Evolutionary conservation across 768 basidiomycete species (phyloP), one percentile per base, ranked within the genome.

Genomic region (Lactarius psammicola): DNA sequence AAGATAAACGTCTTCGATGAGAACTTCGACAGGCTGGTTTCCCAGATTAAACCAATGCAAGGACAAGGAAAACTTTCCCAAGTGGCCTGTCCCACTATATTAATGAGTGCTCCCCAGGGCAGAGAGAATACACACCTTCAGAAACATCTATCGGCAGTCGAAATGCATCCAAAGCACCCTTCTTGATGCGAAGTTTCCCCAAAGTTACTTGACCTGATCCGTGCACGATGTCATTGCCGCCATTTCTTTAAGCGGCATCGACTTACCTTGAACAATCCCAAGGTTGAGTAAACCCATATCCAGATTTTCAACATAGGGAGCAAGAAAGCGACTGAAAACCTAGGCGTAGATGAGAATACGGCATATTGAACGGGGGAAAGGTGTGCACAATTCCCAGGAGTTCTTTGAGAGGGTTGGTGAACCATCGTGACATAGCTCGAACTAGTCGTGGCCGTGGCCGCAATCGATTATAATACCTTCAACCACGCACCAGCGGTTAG

Each of bases 261-360:
- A 62, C 75, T 67, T 74, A 85, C 94, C 94, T 82, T 92, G 89
- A 65, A 85, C 90, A 69, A 96, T 90, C 18, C 92, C 94, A 81
- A 96, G 89, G 73, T 95, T 95, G 57, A 98, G 90, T 76, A 95
- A 93, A 74, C 93, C 90, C 75, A 94, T 85, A 76, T 98, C 95
- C 75, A 99, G 79, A 74, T 98, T 96, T 80, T 95, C 94, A 69
- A 98, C 90, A 83, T 98, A 98, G 0, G 94, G 95, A 31, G 92
- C 92, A 58, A 97, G 86, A 68, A 95, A 90, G 69, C 90, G 86
- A 75, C 95, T 95, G 79, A 97, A 91, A 71, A 94, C 75, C 91
- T 86, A 36, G n/a, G 18, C 38, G 38, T 20, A 18, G 31, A 57
- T 68, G 34, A 66, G 65, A 18, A 56, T 46, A 11, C 30, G 44